These are phyloP conservation scores for Yarrowia galli DNA, from an alignment of 1,139 yeast genomes.

Conservation along the genomic window DNA sequence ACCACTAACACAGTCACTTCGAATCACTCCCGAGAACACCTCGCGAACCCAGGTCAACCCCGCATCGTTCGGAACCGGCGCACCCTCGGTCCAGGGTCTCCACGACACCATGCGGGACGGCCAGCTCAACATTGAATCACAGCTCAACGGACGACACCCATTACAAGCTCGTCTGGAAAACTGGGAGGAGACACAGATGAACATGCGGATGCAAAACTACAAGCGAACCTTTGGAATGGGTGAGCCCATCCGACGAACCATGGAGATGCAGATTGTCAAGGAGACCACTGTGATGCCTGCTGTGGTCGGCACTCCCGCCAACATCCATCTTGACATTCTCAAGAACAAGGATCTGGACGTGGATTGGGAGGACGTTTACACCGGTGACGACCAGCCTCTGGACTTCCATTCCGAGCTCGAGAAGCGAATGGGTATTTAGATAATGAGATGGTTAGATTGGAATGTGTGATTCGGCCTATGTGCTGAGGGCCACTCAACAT, in stretches of 20 bases:
- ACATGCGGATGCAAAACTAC: slow-evolving; percentile 75
- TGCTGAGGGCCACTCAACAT: too few relatives aligned
- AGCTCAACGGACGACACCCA: slow-evolving; percentile 86
- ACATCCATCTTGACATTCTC: slow-evolving; percentile 77
- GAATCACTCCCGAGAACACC: slow-evolving; percentile 46
- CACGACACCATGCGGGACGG: slow-evolving; percentile 47
- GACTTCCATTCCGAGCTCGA: slow-evolving; percentile 75
- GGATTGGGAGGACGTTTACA: slow-evolving; percentile 95
- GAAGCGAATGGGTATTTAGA: slow-evolving; percentile 63
- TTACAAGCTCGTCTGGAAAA: slow-evolving; percentile 73
- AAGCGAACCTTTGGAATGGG: slow-evolving; percentile 91
- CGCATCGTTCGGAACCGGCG: slow-evolving; percentile 45
- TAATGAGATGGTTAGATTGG: neutral
- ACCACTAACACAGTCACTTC: slow-evolving; percentile 43
- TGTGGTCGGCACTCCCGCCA: slow-evolving; percentile 60
- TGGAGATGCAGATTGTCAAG: slow-evolving; percentile 82
- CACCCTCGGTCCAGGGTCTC: slow-evolving; percentile 47
- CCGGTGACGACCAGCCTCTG: slow-evolving; percentile 55
- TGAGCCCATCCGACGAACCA: slow-evolving; percentile 87
- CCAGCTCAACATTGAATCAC: slow-evolving; percentile 58
- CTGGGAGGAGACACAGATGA: slow-evolving; percentile 83
- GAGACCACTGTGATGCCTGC: slow-evolving; percentile 77
- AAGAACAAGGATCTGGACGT: slow-evolving; percentile 74
- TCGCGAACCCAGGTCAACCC: slow-evolving; percentile 44
- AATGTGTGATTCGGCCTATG: too few relatives aligned